Evolutionary conservation across 176 grass and related monocot species (phyloP), one percentile per base, ranked within the genome.

Genomic region (Cenchrus americanus): DNA sequence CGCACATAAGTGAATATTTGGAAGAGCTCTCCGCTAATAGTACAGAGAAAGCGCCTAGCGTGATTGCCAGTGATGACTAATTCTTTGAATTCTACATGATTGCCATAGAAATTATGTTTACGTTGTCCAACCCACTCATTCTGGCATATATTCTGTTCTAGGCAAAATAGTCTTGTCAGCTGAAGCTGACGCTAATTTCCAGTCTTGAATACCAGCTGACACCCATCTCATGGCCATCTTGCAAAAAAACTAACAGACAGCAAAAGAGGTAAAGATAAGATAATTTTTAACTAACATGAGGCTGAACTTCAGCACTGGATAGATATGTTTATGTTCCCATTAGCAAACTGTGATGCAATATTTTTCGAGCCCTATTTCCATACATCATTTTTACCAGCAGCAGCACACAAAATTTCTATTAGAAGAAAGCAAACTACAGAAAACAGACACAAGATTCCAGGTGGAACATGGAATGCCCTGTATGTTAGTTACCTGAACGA

Each of bases 321-420:
- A 83, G 65, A 86, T 89, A 94, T 80, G 69, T 43, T 43, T 89
- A 84, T 59, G 89, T 61, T 79, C 87, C 87, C 78, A 84, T 89
- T 60, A 81, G 77, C 77, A 76, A 66, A 88, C 73, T 66, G 81
- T 85, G 53, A 90, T 92, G 40, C 66, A 75, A 57, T 82, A 88
- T 78, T 94, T 94, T 88, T 34, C 69, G 69, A 40, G 83, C 55
- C 77, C 51, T 84, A 82, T 87, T 89, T 79, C 71, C 87, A 82
- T 90, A 92, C 80, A 76, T 77, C 75, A 58, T 30, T 90, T 71
- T 92, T 84, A 86, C 82, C 58, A 73, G 82, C 27, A 83, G 11
- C 92, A 63, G 80, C 86, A 47, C 72, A 77, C 44, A 60, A 62
- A 58, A 51, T 26, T 74, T 73, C 69, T 70, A 51, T 37, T 43